Conservation (phyloP, 2,329 filamentous ascomycete genomes). For the Neonectria faginata region DNA sequence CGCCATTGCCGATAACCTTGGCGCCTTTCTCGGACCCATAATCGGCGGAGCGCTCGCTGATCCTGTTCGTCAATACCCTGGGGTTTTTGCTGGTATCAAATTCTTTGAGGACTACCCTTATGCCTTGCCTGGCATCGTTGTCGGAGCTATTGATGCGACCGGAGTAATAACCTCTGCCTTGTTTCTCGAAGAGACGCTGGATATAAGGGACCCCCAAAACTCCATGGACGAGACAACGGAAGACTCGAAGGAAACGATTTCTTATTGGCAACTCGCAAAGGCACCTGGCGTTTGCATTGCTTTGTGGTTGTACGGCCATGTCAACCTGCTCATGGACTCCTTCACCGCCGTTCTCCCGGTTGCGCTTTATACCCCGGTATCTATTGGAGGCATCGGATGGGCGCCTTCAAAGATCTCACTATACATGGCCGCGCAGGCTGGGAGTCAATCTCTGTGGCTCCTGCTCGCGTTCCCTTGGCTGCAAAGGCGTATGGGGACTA, state of each 20-base stretch:
- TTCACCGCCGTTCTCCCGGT: slow-evolving; percentile 79
- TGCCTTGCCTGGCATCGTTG: slow-evolving; percentile 65
- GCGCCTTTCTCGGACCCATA: slow-evolving; percentile 78
- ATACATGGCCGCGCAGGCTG: slow-evolving; percentile 72
- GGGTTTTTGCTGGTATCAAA: slow-evolving; percentile 58
- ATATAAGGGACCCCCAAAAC: slow-evolving; percentile 33
- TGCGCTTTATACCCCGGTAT: slow-evolving; percentile 73
- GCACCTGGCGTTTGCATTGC: slow-evolving; percentile 74
- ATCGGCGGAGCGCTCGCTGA: slow-evolving; percentile 77
- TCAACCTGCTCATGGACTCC: slow-evolving; percentile 72
- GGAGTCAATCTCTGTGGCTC: slow-evolving; percentile 77
- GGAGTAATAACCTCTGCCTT: slow-evolving; percentile 64
- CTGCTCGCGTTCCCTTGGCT: slow-evolving; percentile 76
- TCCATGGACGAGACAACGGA: slow-evolving; percentile 23
- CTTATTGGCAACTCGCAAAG: slow-evolving; percentile 62
- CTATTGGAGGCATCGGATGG: slow-evolving; percentile 75
- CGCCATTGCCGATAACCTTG: slow-evolving; percentile 79
- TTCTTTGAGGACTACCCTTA: slow-evolving; percentile 66
- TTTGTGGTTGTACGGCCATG: slow-evolving; percentile 73
- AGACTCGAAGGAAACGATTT: not conserved
- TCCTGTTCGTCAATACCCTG: slow-evolving; percentile 72
- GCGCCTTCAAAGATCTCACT: slow-evolving; percentile 71
- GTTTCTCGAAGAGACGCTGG: slow-evolving; percentile 73
- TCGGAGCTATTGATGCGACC: slow-evolving; percentile 66
- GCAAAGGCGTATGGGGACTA: slow-evolving; percentile 75